Base-by-base conservation (phyloP, 768 basidiomycete genomes). In the Lactarius psammicola region DNA sequence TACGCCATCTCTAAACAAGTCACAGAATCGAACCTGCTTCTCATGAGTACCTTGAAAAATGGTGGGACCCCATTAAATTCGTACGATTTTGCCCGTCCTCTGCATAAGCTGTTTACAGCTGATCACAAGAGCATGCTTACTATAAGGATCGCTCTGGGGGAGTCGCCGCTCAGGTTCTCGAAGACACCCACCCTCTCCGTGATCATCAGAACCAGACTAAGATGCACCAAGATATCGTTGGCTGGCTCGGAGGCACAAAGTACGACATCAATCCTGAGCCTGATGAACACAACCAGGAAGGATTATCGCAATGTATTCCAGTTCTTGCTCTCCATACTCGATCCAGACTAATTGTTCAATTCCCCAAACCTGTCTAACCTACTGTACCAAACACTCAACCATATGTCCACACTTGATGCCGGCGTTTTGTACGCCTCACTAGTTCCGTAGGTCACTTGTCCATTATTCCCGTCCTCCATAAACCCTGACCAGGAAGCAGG, bases 291-390 rank as follows among this genome's bases (percentile, higher is more conserved):
- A 54, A 91, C 92, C 3, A 87, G 86, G 20, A 92, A 92, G 69
- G 94, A 95, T 68, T 98, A 92, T 72, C 86, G 92, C 33, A 78
- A 83, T 1, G 90, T 98, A 49, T 94, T 97, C 74, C 85, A 90
- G 61, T 88, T 88, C 66, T 82, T 98, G 17, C 80, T 94, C 34
- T 74, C 78, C 18, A 81, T 81, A 28, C 78, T 95, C 13, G 95
- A 98, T 73, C 87, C 90, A 6, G 79, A 77, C 62, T 86, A 87
- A 77, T 80, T 83, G n/a, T 79, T 83, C 67, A 80, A 81, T 71
- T n/a, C n/a, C n/a, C n/a, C n/a, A n/a, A n/a, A n/a, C n/a, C n/a
- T n/a, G n/a, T n/a, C n/a, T n/a, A n/a, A n/a, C n/a, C n/a, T n/a
- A n/a, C n/a, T n/a, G n/a, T n/a, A n/a, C n/a, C n/a, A n/a, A n/a